These are phyloP conservation scores for Pythium sp. DNA, from an alignment of 352 stramenopile genomes.

Conservation along the genomic window DNA sequence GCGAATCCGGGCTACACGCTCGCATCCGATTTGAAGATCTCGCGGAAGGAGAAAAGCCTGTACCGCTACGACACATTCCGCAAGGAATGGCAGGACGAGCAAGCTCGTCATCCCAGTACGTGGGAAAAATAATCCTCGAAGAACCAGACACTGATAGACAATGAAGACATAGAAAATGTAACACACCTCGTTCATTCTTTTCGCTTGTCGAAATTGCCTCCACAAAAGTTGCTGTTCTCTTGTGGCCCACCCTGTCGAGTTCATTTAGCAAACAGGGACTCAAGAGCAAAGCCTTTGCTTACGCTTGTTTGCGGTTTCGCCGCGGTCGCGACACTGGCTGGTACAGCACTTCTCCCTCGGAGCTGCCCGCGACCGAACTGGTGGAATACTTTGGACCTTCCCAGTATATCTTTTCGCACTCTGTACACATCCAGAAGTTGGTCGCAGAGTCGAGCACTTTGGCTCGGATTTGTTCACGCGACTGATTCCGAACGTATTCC, in stretches of 20 bases:
- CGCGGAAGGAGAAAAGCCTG: conserved; percentile 52
- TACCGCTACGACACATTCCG: conserved; percentile 81
- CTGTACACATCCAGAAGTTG: conserved; percentile 54
- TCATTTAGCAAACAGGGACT: not conserved
- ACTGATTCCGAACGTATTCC: conserved; percentile 23
- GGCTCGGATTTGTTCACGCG: conserved; percentile 23
- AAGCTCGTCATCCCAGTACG: conserved; percentile 46
- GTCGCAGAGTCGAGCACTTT: conserved; percentile 31
- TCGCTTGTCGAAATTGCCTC: not conserved
- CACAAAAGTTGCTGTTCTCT: not conserved
- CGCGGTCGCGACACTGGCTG: conserved; percentile 7
- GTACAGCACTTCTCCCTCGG: conserved; percentile 8
- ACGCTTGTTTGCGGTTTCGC: not conserved
- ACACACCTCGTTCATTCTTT: not conserved
- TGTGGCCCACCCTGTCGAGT: not conserved
- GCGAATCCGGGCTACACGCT: conserved; percentile 29
- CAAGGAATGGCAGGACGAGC: conserved; percentile 68
- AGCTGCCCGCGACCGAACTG: not conserved
- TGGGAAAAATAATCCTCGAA: conserved; percentile 29
- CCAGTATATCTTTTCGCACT: conserved; percentile 74
- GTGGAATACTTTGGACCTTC: conserved; percentile 71
- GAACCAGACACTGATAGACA: not conserved
- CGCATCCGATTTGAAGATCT: conserved; percentile 59
- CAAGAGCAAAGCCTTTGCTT: not conserved
- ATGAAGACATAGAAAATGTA: not conserved